Evolutionary conservation across 2,329 filamentous ascomycete species (phyloP), one percentile per base, ranked within the genome.

Genomic region (Aspergillus sojae): DNA sequence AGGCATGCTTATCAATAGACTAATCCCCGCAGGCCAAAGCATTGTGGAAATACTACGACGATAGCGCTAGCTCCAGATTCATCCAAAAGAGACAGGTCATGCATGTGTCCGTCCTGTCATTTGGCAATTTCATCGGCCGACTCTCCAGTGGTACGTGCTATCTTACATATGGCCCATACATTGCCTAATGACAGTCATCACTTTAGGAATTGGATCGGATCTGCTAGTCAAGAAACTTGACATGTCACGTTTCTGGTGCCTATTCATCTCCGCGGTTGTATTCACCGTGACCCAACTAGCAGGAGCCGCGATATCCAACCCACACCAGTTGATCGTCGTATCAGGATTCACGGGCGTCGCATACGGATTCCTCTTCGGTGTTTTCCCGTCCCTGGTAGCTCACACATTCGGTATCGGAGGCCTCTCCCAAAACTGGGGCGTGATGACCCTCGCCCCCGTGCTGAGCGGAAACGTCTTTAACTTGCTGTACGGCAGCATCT

Each of bases 341-440:
- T 97, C 94, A 0, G 87, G 89, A 0, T 84, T 96, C 26, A 96
- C 91, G 0, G 95, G 95, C 0, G 82, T 98, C 1, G 94, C 89
- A 1, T 99, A 99, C 76, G 95, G 95, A 2, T 92, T 96, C 68
- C 84, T 98, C 0, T 98, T 98, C 69, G 95, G 95, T 39, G 94
- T 97, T 23, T 97, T 92, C 77, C 95, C 95, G 0, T 94, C 93
- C 14, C 88, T 98, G 21, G 87, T 92, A 11, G 93, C 94, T 7
- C 94, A 98, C 75, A 90, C 91, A 0, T 99, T 99, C 75, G 95
- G 95, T 9, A 91, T 97, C 30, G 86, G 90, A 65, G 94, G 94
- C 1, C 83, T 99, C 54, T 93, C 91, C 61, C 92, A 97, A 74
- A 99, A 98, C 74, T 99, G 95, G 94, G 95, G 95, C 16, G 90